Conservation (phyloP, 805 yeast genomes). For the Scheffersomyces lignosus region DNA sequence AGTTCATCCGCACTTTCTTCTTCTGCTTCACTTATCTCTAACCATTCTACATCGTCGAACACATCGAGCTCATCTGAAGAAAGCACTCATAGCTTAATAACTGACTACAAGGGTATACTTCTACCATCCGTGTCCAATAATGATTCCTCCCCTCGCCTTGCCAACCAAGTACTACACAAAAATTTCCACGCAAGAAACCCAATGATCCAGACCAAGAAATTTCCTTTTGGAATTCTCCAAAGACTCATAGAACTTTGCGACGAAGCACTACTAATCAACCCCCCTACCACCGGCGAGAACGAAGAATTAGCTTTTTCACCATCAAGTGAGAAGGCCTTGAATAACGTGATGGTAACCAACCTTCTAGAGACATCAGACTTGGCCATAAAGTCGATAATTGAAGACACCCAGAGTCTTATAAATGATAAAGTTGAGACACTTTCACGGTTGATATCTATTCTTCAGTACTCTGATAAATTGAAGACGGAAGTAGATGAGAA, state of each 20-base stretch:
- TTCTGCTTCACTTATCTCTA: not conserved
- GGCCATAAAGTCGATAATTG: constrained; percentile 60
- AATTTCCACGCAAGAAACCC: constrained; percentile 30
- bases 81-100: constrained; percentile 10
- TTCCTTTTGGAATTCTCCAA: constrained; percentile 63
- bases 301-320: constrained; percentile 52
- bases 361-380: constrained; percentile 59
- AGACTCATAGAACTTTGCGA: constrained; percentile 66
- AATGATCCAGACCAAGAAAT: constrained; percentile 47
- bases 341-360: constrained; percentile 41
- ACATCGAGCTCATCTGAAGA: constrained; percentile 13
- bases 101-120: constrained; percentile 60
- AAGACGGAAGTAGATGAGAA: constrained; percentile 74
- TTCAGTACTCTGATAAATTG: constrained; percentile 72
- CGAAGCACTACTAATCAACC: constrained; percentile 70
- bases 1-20: constrained; percentile 6
- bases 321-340: constrained; percentile 57
- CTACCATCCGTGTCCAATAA: constrained; percentile 32
- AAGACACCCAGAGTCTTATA: constrained; percentile 64
- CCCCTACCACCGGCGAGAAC: constrained; percentile 42
- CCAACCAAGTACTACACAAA: constrained; percentile 16
- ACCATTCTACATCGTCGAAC: constrained; percentile 3
- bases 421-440: constrained; percentile 69
- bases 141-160: constrained; percentile 18
- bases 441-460: constrained; percentile 67